phyloP scores from a whole-genome alignment of 2,329 filamentous ascomycete genomes.

The Leptographium wingfieldii region DNA sequence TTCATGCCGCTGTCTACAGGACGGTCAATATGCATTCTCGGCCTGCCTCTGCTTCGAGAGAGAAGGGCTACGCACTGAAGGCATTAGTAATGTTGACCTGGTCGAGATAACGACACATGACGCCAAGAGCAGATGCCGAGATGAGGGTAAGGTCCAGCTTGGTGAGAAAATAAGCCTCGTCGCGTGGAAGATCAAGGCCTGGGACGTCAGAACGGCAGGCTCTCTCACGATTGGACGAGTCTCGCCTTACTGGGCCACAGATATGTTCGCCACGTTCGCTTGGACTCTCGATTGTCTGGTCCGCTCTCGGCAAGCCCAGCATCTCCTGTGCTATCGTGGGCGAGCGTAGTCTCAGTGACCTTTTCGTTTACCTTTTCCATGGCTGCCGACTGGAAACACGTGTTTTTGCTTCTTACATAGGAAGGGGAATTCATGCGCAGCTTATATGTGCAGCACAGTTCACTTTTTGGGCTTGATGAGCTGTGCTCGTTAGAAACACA shows the following conservation, averaged over 20 bases:
- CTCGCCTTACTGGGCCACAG: constrained; percentile 15
- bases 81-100: constrained; percentile 19
- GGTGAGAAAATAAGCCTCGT: constrained; percentile 16
- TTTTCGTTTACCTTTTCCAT: neutral
- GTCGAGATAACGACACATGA: constrained; percentile 18
- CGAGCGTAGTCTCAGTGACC: neutral
- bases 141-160: constrained; percentile 18
- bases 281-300: constrained; percentile 25
- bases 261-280: constrained; percentile 23
- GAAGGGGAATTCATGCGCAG: too few relatives aligned
- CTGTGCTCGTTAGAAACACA: too few relatives aligned
- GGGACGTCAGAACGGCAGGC: neutral
- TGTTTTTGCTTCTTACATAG: too few relatives aligned
- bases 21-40: neutral
- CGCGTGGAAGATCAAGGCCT: constrained; percentile 16
- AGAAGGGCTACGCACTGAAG: constrained; percentile 12
- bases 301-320: neutral
- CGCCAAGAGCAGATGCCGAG: constrained; percentile 15
- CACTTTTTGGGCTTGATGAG: too few relatives aligned
- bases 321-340: neutral
- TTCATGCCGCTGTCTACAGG: constrained; percentile 18
- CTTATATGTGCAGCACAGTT: too few relatives aligned
- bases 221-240: neutral
- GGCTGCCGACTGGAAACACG: too few relatives aligned
- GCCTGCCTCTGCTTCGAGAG: neutral